These are phyloP conservation scores for Discostella pseudostelligera DNA, from an alignment of 108 stramenopile genomes.

Conservation along the genomic window DNA sequence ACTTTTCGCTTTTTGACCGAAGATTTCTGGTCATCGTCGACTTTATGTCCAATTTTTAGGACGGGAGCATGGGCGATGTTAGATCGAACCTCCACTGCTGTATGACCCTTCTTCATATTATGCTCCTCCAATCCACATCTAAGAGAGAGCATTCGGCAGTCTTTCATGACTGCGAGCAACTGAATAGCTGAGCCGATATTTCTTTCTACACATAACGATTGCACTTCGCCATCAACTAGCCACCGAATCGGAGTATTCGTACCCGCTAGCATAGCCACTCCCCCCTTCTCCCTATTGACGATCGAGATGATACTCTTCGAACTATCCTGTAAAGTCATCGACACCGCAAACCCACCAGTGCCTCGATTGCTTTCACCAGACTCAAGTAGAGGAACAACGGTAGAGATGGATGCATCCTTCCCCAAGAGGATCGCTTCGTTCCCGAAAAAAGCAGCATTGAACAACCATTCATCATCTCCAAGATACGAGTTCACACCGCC, in stretches of 20 bases:
- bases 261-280: slow-evolving; percentile 12
- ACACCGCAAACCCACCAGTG: slow-evolving; percentile 23
- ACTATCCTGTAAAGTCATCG: slow-evolving; percentile 16
- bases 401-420: slow-evolving; percentile 13
- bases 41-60: slow-evolving; percentile 17
- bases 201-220: slow-evolving; percentile 24
- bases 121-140: slow-evolving; percentile 9
- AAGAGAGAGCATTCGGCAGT: slow-evolving; percentile 32
- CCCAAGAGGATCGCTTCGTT: slow-evolving; percentile 5
- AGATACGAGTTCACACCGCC: slow-evolving; percentile 38
- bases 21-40: slow-evolving; percentile 7
- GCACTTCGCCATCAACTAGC: slow-evolving; percentile 27
- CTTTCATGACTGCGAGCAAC: slow-evolving; percentile 37
- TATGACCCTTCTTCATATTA: neutral
- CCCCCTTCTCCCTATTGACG: slow-evolving; percentile 25
- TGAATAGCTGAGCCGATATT: slow-evolving; percentile 12
- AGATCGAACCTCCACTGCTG: slow-evolving; percentile 5
- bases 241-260: slow-evolving; percentile 25
- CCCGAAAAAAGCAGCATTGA: slow-evolving; percentile 2
- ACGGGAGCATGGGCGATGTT: slow-evolving; percentile 30
- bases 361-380: neutral
- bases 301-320: slow-evolving; percentile 25
- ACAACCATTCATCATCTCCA: slow-evolving; percentile 44
- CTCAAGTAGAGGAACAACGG: slow-evolving; percentile 28
- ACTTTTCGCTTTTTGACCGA: slow-evolving; percentile 34